Evolutionary conservation across 192 early-diverging fungal genomes (phyloP).

Genomic region (Umbelopsis vinacea): DNA sequence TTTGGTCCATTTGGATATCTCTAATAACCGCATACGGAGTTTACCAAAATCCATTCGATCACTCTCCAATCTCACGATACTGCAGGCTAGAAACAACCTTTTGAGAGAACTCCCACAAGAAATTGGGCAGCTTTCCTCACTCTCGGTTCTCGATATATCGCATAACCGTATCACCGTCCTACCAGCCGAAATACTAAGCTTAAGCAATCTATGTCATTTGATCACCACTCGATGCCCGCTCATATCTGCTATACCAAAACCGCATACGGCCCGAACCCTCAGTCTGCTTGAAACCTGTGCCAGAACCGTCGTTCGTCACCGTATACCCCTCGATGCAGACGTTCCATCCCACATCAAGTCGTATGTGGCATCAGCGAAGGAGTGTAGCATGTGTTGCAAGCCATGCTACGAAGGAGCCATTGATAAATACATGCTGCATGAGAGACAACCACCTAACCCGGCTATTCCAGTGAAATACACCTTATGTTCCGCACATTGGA

Average conservation of each 20-base stretch:
- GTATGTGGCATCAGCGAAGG: slow-evolving; percentile 60
- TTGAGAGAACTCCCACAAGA: slow-evolving; percentile 63
- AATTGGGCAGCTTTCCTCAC: slow-evolving; percentile 59
- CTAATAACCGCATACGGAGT: slow-evolving; percentile 60
- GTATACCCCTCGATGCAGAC: slow-evolving; percentile 59
- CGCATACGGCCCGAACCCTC: slow-evolving; percentile 44
- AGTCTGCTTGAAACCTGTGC: slow-evolving; percentile 74
- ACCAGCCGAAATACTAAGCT: slow-evolving; percentile 67
- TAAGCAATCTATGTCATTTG: slow-evolving; percentile 64
- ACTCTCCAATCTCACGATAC: slow-evolving; percentile 60
- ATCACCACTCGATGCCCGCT: slow-evolving; percentile 55
- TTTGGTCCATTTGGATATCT: slow-evolving; percentile 65
- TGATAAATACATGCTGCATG: slow-evolving; percentile 62
- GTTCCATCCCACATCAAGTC: slow-evolving; percentile 55
- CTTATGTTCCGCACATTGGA: slow-evolving; percentile 75
- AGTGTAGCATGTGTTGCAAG: slow-evolving; percentile 74
- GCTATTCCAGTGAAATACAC: slow-evolving; percentile 64
- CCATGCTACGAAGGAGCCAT: slow-evolving; percentile 72
- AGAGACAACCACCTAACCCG: slow-evolving; percentile 44
- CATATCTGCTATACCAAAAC: slow-evolving; percentile 42
- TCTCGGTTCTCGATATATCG: slow-evolving; percentile 66
- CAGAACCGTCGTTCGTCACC: slow-evolving; percentile 66
- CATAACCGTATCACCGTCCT: slow-evolving; percentile 65
- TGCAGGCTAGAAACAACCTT: slow-evolving; percentile 63
- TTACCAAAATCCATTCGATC: slow-evolving; percentile 63